A percentile compares a stretch with the other conserved stretches of the same genome.
Evolutionary conservation across 139 green algal species (phyloP).

Genomic region (Chlorella sorokiniana): DNA sequence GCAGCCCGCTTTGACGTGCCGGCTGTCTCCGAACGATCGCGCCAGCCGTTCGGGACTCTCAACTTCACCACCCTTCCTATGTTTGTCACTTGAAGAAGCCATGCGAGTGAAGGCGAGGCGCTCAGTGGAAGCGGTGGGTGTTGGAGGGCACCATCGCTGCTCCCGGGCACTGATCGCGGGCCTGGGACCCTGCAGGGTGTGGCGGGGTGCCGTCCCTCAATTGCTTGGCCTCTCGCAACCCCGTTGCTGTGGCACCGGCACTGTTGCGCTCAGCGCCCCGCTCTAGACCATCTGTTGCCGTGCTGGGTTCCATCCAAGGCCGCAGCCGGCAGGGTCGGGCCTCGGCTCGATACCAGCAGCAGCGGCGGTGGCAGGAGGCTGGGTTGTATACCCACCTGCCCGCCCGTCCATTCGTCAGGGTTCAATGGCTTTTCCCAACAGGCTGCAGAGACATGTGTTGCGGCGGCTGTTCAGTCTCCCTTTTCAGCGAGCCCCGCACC

Average conservation of each 20-base stretch:
- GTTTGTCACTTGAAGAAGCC: background rate
- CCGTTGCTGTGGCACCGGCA: too few species aligned
- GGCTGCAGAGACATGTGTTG: background rate
- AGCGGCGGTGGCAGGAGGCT: too few species aligned
- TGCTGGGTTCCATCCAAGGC: background rate
- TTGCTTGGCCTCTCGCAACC: background rate
- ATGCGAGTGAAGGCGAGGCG: conserved; percentile 23
- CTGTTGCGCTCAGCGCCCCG: background rate
- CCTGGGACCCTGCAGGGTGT: background rate
- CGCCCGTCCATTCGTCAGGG: too few species aligned
- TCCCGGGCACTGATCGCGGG: background rate
- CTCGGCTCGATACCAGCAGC: background rate
- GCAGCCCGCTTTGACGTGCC: too few species aligned
- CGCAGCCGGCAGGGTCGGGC: background rate
- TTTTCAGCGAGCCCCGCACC: background rate
- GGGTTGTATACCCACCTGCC: background rate
- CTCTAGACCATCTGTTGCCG: too few species aligned
- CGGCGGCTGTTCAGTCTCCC: background rate
- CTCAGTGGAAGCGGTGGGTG: conserved; percentile 26
- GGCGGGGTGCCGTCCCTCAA: background rate
- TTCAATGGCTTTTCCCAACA: background rate
- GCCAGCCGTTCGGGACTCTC: background rate
- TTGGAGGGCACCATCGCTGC: background rate
- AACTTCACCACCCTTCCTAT: background rate
- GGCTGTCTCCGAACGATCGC: background rate